These are phyloP conservation scores for Entelexis sorbosivorans DNA, from an alignment of 1,139 yeast species.

Conservation along the genomic window DNA sequence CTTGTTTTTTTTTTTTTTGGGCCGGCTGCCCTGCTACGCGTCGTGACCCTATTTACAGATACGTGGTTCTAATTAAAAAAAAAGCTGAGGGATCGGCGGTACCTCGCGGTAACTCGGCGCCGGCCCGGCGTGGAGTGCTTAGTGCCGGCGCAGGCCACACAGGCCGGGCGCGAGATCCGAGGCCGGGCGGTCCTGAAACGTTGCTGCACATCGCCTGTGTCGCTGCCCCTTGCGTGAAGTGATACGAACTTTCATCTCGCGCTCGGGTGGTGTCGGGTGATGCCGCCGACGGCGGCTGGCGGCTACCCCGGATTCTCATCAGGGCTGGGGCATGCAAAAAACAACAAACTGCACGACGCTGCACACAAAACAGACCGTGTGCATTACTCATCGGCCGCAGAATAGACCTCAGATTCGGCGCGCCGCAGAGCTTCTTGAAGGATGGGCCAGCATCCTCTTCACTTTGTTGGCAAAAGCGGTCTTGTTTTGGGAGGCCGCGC, in stretches of 20 bases:
- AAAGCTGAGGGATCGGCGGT: neutral
- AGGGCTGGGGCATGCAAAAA: neutral
- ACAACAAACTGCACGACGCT: neutral
- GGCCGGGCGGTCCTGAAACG: neutral
- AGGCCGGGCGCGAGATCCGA: neutral
- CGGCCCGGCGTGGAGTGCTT: neutral
- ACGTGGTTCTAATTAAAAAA: neutral
- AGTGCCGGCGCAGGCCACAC: no score
- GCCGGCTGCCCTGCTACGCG: neutral
- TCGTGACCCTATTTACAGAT: constrained; percentile 1
- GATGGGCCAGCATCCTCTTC: neutral
- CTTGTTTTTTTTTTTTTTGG: neutral
- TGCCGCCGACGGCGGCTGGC: constrained; percentile 3
- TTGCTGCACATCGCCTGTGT: neutral
- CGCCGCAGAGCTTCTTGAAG: neutral
- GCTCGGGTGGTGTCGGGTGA: neutral
- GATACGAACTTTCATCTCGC: neutral
- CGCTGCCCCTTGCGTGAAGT: neutral
- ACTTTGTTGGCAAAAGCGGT: neutral
- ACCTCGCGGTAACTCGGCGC: neutral
- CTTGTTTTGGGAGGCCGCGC: no score
- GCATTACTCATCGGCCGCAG: neutral
- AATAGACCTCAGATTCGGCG: neutral
- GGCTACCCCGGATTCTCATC: constrained; percentile 3
- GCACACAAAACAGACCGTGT: neutral